Evolutionary conservation across 805 yeast species (phyloP).

Genomic region (Metschnikowia similis): DNA sequence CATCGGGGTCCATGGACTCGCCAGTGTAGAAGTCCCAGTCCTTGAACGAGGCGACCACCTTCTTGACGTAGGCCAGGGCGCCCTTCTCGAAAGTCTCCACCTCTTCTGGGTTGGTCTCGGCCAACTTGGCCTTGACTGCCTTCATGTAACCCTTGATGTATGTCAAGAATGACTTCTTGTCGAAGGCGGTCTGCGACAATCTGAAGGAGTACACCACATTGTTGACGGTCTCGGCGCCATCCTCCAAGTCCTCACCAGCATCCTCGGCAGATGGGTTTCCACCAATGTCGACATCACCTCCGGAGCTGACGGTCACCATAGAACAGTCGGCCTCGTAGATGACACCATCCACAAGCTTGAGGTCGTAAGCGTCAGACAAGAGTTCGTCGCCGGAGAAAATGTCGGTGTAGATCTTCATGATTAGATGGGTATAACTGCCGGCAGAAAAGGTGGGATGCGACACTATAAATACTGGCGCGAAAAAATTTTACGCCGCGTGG

Average conservation of each 20-base stretch:
- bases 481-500: conserved; percentile 9
- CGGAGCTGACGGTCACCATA: conserved; percentile 81
- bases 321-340: conserved; percentile 96
- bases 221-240: conserved; percentile 88
- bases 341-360: conserved; percentile 79
- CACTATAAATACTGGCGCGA: conserved; percentile 12
- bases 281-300: conserved; percentile 93
- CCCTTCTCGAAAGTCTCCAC: conserved; percentile 94
- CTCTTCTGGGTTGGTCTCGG: conserved; percentile 84
- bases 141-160: conserved; percentile 99
- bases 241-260: conserved; percentile 79
- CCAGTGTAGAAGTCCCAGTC: conserved; percentile 99
- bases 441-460: background rate
- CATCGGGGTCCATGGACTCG: conserved; percentile 99
- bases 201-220: conserved; percentile 98
- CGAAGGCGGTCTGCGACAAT: conserved; percentile 91
- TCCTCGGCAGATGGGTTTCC: conserved; percentile 99
- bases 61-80: conserved; percentile 93
- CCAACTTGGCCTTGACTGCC: conserved; percentile 84
- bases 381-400: conserved; percentile 92
- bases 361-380: conserved; percentile 95
- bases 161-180: conserved; percentile 94
- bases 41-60: conserved; percentile 89
- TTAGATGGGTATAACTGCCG: conserved; percentile 9
- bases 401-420: conserved; percentile 53